Conservation (phyloP, 257 asterid species). For the Galeopsis tetrahit region DNA sequence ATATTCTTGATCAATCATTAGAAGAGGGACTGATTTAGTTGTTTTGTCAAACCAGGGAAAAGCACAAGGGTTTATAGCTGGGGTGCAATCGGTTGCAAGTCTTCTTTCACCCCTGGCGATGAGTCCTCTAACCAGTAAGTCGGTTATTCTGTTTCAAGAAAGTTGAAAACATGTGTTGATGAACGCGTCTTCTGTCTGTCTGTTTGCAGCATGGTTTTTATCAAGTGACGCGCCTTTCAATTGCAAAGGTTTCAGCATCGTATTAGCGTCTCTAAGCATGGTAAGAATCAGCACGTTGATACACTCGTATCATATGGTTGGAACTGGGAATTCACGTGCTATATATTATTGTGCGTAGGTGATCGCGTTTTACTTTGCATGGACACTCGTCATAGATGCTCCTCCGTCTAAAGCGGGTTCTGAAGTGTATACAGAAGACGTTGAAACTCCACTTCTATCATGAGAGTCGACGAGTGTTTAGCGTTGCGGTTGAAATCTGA, state of each 20-base stretch:
- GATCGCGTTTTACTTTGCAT: constrained; percentile 64
- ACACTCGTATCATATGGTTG: neutral
- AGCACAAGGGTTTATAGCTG: constrained; percentile 90
- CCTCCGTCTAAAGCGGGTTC: constrained; percentile 41
- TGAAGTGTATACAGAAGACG: constrained; percentile 47
- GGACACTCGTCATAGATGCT: constrained; percentile 52
- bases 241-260: constrained; percentile 92
- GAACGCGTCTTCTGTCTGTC: constrained; percentile 27
- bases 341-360: constrained; percentile 42
- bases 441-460: constrained; percentile 73
- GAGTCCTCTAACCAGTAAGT: constrained; percentile 92
- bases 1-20: neutral
- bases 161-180: neutral
- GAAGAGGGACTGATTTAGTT: neutral
- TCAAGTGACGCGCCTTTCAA: constrained; percentile 85
- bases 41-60: constrained; percentile 60
- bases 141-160: constrained; percentile 4
- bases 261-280: constrained; percentile 79
- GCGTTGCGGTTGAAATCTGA: constrained; percentile 2
- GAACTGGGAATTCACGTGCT: neutral
- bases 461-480: constrained; percentile 16
- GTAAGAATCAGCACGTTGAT: constrained; percentile 44
- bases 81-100: constrained; percentile 75
- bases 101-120: constrained; percentile 88
- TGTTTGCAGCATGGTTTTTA: constrained; percentile 78